Base-by-base conservation (phyloP, 2,329 filamentous ascomycete genomes). In the Fusarium proliferatum region DNA sequence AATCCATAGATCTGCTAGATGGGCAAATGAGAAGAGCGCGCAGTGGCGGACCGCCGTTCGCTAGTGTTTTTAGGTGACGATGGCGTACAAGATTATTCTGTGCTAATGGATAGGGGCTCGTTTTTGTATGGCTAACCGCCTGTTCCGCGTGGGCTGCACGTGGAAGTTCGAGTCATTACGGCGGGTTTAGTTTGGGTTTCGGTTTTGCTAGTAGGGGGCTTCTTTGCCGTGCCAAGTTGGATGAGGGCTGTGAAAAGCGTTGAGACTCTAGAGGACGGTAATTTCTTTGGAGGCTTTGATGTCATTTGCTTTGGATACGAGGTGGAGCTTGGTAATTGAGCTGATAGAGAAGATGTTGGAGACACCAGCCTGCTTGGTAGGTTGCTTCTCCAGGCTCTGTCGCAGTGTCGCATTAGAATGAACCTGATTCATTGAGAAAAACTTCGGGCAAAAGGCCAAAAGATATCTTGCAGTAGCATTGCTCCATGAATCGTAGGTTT, bases 31-130 rank as follows among this genome's bases (percentile, higher is more conserved):
- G 23, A 45, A 15, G 19, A 4, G 16, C 5, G 23, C 23, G 23
- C 12, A 16, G 23, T 23, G 23, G 33, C 42, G 56, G 42, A 59
- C 30, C 56, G 56, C 38, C 30, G 38, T 23, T 33, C 6, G 16
- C 48, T 56, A 61, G 36, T 12, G 12, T 30, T 19, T 38, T 51
- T 51, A 15, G 19, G 30, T 28, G 38, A n/a, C 9, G 36, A 62
- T 39, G 41, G 52, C 33, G 52, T n/a, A 21, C 2, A 21, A 10
- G 51, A 23, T 28, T 33, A 59, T n/a, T 45, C 60, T 26, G 9
- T 62, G 21, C 60, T 59, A 46, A 59, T 13, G n/a, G n/a, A 43
- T 46, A 62, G 60, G 60, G 59, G 41, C 17, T 30, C 30, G n/a
- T 17, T 26, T 30, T 34, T 42, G 21, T 12, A 19, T 46, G 59